phyloP scores from a whole-genome alignment of 768 basidiomycete genomes.

The Suillus subluteus region DNA sequence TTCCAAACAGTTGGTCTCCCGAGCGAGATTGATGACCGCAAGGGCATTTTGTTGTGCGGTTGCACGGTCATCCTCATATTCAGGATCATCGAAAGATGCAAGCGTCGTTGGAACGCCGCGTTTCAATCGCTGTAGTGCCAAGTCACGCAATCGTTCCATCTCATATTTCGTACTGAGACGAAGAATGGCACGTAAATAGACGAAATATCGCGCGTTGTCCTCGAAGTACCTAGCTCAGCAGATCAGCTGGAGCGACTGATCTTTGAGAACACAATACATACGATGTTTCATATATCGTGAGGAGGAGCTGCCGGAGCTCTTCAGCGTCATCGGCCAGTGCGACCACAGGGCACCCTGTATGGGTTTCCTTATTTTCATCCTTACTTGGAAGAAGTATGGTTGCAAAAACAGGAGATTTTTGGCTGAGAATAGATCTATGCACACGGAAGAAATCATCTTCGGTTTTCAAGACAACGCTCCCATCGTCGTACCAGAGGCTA shows the following conservation, averaged over 20 bases:
- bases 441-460: not conserved
- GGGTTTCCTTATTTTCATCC: not conserved
- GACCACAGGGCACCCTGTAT: not conserved
- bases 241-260: not conserved
- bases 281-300: not conserved
- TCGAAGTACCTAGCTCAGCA: not conserved
- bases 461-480: not conserved
- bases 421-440: not conserved
- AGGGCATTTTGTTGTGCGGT: not conserved
- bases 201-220: conserved; percentile 3
- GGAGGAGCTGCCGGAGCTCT: not conserved
- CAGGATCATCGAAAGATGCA: not conserved
- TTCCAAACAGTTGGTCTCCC: conserved; percentile 7
- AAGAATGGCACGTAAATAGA: not conserved
- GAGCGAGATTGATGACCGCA: conserved; percentile 10
- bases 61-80: not conserved
- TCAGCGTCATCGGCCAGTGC: not conserved
- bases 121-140: conserved; percentile 2
- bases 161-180: conserved; percentile 2
- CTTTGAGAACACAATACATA: not conserved
- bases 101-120: not conserved
- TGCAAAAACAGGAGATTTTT: conserved; percentile 5
- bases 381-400: not conserved
- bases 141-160: not conserved
- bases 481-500: not conserved